Evolutionary conservation across 495 filamentous ascomycete species (phyloP), one percentile per base, ranked within the genome.

Genomic region (Aspergillus sclerotiicarbonarius): DNA sequence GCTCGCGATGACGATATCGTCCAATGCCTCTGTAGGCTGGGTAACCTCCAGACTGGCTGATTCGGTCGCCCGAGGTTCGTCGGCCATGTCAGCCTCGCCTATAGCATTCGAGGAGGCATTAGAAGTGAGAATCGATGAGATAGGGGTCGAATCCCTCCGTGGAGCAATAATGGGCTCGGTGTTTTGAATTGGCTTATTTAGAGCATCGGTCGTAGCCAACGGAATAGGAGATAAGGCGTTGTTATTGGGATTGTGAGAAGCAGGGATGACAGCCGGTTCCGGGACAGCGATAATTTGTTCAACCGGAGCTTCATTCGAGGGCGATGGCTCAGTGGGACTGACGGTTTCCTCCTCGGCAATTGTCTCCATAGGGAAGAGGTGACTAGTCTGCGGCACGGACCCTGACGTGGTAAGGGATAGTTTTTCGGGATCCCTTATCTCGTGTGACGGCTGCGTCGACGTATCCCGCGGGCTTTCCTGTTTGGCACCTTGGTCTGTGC

Each of bases 331-430:
- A 19, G 59, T 29, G 15, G 51, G 52, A 31, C 49, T 50, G 29
- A 50, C 48, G 18, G 59, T 45, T 25, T 69, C 67, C 25, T 69
- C 67, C 35, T 71, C 70, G 25, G 62, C 54, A 12, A 70, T 69
- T 2, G 70, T 67, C 50, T 71, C 67, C 66, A 66, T 69, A 19
- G 54, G 48, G 18, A 46, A 33, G 8, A 52, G 16, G n/a, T 56
- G 66, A 29, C 44, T 41, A 21, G 32, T 37, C 19, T 48, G 53
- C 3, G 50, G 25, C 6, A 58, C 51, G 8, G 48, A 55, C 16
- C 48, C 44, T 9, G 56, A 19, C 37, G 39, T 15, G 18, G 48
- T 55, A 32, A 32, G 30, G 53, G 18, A 39, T 1, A 18, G 33
- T 19, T 37, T 35, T 29, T 37, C 59, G 7, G 45, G 21, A 10